Base-by-base conservation (phyloP, 345 rosid species). In the Ceriops decandra region DNA sequence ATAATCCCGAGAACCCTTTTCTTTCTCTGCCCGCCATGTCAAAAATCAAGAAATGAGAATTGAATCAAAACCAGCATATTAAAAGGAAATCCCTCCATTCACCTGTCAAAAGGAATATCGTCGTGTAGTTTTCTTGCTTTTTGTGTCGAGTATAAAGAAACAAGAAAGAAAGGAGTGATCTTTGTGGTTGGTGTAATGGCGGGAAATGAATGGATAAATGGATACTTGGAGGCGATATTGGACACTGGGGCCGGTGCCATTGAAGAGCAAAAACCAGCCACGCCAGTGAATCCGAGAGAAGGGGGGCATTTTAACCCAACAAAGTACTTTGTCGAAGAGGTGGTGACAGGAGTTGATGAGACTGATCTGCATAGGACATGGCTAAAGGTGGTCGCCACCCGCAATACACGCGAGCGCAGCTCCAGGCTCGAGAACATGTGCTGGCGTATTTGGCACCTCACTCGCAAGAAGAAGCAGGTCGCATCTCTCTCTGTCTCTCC, bases 381-480 rank as follows among this genome's bases (percentile, higher is more conserved):
- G 99, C 75, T 95, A 64, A 95, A 95, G 86, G 99, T 91, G 5
- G 96, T 89, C 5, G 97, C 98, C 62, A 93, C 97, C 49, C 89
- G 98, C 38, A 91, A 88, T 74, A 84, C 90, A 22, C 90, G 97
- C 56, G 98, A 93, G 74, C 92, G 98, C 17, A 89, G 92, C 85
- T 87, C 95, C 56, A 77, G 98, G 53, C 90, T 93, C 53, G 98
- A 93, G 90, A 93, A 93, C 74, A 93, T 93, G 98, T 93, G 98
- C 65, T 93, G 97, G 98, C 90, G 98, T 61, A 93, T 93, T 38
- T 93, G 98, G 98, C 97, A 93, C 57, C 96, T 93, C 75, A 83
- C 98, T 52, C 97, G 97, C 79, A 91, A 91, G 85, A 89, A 93
- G 87, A 93, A 93, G 74, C 96, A 93, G 98, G 97, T 92, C 7